These are phyloP conservation scores for Radiomyces spectabilis DNA, from an alignment of 192 early-diverging fungal species.

Conservation along the genomic window DNA sequence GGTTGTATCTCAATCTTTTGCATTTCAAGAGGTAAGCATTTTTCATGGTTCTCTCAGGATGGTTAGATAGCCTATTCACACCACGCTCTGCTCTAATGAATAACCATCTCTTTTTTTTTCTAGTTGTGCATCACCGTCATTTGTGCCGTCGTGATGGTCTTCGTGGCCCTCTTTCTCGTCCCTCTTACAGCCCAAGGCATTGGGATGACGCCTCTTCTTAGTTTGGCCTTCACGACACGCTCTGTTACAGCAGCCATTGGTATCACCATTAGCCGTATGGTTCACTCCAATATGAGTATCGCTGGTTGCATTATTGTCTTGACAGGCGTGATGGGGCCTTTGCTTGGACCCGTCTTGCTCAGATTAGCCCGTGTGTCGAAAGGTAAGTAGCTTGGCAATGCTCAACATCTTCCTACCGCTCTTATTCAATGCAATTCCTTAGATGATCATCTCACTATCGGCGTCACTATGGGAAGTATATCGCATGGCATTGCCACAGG, in stretches of 20 bases:
- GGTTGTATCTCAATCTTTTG: too few species aligned
- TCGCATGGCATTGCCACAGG: conserved; percentile 20
- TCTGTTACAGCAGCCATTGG: conserved; percentile 21
- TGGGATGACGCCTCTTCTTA: not conserved
- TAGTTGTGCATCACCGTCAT: not conserved
- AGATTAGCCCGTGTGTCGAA: conserved; percentile 1
- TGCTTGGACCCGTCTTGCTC: not conserved
- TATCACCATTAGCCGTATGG: conserved; percentile 8
- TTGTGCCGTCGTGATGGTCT: conserved; percentile 2
- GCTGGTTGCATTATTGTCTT: conserved; percentile 13
- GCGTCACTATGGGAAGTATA: conserved; percentile 15
- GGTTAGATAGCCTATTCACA: not conserved
- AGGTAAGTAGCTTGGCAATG: too few species aligned
- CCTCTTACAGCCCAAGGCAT: conserved; percentile 12
- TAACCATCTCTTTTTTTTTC: not conserved
- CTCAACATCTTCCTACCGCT: too few species aligned
- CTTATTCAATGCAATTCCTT: not conserved
- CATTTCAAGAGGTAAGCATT: too few species aligned
- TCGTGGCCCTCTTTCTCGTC: conserved; percentile 9
- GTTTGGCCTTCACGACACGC: conserved; percentile 4
- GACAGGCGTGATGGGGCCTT: conserved; percentile 12
- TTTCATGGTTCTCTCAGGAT: too few species aligned
- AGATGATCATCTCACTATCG: conserved; percentile 21
- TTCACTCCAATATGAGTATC: conserved; percentile 8
- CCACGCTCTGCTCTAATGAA: not conserved